Base-by-base conservation (phyloP, 75 land plant genomes). In the Picea glauca region DNA sequence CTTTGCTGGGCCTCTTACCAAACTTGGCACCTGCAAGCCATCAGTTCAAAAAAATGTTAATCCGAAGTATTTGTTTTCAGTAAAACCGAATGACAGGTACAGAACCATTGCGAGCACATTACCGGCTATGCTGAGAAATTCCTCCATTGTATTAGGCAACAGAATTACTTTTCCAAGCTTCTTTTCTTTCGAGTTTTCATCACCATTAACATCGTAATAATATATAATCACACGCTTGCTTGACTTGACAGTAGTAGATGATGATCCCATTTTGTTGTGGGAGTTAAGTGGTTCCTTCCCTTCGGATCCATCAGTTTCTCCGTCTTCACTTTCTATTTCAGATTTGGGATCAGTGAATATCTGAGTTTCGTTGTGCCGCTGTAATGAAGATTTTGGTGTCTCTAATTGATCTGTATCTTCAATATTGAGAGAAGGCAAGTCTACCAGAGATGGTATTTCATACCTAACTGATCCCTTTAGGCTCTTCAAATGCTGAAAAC, bases 41-140 rank as follows among this genome's bases (percentile, higher is more conserved):
- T 13, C 21, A 43, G 17, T 21, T 40, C 38, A 84, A 70, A 57
- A 13, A 78, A 58, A 60, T 58, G 50, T 32, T 23, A 7, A 15
- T 60, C 21, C 58, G 21, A 66, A 14, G 4, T 58, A 18, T 64
- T 58, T n/a, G n/a, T 50, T 65, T 20, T 73, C 33, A 32, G 5
- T 61, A 32, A 18, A 40, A 33, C 60, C n/a, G 21, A 50, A 58
- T 12, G 46, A 57, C 33, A 30, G 17, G 26, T 5, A 58, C 15
- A 14, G 62, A 18, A 56, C 20, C 72, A 13, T 76, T 80, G 18
- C 26, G 26, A 31, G 21, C 18, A 6, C 13, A 26, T 63, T 77
- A 93, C 94, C 92, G 81, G 94, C 94, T 76, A 90, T 35, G 63
- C 58, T 58, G 32, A 86, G 77, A 15, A 93, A 87, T 31, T 84